These are phyloP conservation scores for Xanthoconium stramineum DNA, from an alignment of 768 basidiomycete species.

Conservation along the genomic window DNA sequence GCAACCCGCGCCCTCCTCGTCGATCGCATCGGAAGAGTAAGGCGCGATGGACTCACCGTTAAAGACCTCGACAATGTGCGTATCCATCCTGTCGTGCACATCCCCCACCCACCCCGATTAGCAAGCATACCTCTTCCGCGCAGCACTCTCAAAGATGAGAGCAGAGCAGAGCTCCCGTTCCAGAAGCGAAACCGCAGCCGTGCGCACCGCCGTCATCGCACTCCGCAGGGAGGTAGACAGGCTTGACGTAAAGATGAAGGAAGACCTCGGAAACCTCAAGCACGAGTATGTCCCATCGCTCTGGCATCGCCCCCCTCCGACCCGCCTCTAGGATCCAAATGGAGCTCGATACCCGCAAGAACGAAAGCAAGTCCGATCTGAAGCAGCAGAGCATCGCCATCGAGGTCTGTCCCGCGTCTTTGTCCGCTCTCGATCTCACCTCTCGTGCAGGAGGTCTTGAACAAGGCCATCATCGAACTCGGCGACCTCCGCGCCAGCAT, in stretches of 20 bases:
- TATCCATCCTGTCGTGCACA: background rate
- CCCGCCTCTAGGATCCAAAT: slow-evolving; percentile 73
- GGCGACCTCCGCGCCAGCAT: slow-evolving; percentile 79
- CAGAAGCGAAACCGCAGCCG: slow-evolving; percentile 80
- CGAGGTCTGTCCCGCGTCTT: slow-evolving; percentile 48
- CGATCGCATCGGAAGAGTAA: slow-evolving; percentile 68
- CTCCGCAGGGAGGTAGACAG: slow-evolving; percentile 84
- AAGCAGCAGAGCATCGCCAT: slow-evolving; percentile 84
- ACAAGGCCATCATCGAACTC: slow-evolving; percentile 67
- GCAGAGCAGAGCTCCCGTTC: slow-evolving; percentile 81
- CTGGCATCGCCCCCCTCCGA: background rate
- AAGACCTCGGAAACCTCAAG: slow-evolving; percentile 82
- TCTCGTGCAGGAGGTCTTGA: slow-evolving; percentile 59
- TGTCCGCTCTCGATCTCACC: background rate
- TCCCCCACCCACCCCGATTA: slow-evolving; percentile 27
- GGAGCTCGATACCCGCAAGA: slow-evolving; percentile 93
- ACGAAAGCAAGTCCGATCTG: slow-evolving; percentile 79
- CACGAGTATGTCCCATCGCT: slow-evolving; percentile 69
- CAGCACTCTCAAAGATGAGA: slow-evolving; percentile 86
- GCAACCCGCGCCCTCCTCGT: slow-evolving; percentile 78
- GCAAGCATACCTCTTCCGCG: slow-evolving; percentile 96
- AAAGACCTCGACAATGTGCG: slow-evolving; percentile 84
- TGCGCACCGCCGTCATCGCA: slow-evolving; percentile 71
- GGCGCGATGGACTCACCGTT: slow-evolving; percentile 63
- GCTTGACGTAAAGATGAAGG: slow-evolving; percentile 88